Evolutionary conservation across 2,329 filamentous ascomycete genomes (phyloP), one percentile per base, ranked within the genome.

Genomic region (Beauveria scarabaeidicola): DNA sequence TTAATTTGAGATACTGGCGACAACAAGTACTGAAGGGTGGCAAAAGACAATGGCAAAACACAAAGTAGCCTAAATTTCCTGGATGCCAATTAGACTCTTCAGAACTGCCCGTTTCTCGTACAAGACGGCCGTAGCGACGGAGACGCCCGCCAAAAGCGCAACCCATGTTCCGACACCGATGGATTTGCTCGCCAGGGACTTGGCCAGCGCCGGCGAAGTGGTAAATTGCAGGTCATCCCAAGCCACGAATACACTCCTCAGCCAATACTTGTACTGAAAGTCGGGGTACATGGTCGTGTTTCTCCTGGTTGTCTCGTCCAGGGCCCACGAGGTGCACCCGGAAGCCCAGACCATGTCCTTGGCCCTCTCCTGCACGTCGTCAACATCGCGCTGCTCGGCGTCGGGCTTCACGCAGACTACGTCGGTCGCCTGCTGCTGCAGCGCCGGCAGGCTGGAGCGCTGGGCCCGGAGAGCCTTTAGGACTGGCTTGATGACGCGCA

Each of bases 221-320:
- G 41, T 19, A 11, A n/a, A 44, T 10, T 44, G 7, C 17, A 74
- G 47, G 23, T 78, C 75, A 2, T 62, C 60, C 65, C 67, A 73
- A 1, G 67, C 66, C 44, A 76, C 69, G 57, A 79, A 80, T 1
- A 81, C 63, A 57, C 76, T 80, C 15, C 78, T 66, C 19, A 74
- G 57, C 77, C 78, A 81, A 61, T 74, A 80, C 55, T 70, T 68
- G 59, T 74, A 80, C 65, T 81, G 77, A 72, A 75, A 81, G 52
- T 80, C 76, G 0, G 78, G 79, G 63, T 79, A 82, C 72, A 81
- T 78, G 64, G 77, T 77, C 0, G 76, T 78, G 61, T 82, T 82
- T 51, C 75, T 69, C 0, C 74, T 73, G 0, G 77, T 78, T 50
- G 72, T 72, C 0, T 70, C 67, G 60, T 82, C 76, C 2, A 82